A percentile compares a stretch with the other conserved stretches of the same genome.
Evolutionary conservation across 1,139 yeast genomes (phyloP).

Genomic region (Saccharomycopsis hybrid): DNA sequence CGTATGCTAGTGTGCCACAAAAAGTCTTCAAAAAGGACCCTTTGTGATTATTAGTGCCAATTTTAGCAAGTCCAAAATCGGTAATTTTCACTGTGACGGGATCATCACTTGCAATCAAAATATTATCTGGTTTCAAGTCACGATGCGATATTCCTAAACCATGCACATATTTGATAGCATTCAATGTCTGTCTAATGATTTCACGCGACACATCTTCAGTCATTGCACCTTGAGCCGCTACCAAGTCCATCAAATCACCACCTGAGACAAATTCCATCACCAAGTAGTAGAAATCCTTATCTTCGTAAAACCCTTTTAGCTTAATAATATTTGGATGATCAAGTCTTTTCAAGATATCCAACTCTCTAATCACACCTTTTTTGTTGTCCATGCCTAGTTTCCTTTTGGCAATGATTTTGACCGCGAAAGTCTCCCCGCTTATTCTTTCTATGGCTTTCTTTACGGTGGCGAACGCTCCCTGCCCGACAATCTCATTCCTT

Average conservation of each 20-base stretch:
- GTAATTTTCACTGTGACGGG: constrained; percentile 74
- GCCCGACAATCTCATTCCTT: constrained; percentile 81
- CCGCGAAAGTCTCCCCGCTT: constrained; percentile 83
- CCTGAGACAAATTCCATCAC: constrained; percentile 96
- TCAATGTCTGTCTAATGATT: constrained; percentile 73
- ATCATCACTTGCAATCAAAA: constrained; percentile 84
- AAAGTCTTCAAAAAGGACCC: constrained; percentile 80
- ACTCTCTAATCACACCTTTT: constrained; percentile 79
- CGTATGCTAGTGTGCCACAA: constrained; percentile 85
- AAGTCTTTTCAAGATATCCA: constrained; percentile 67
- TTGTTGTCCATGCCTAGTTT: constrained; percentile 68
- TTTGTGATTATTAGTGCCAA: constrained; percentile 33
- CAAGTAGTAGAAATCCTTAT: constrained; percentile 68
- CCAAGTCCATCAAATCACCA: constrained; percentile 96
- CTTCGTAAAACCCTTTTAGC: constrained; percentile 80
- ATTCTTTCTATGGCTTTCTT: constrained; percentile 81
- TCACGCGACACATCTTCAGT: constrained; percentile 88
- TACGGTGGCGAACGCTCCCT: constrained; percentile 96
- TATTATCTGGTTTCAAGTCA: constrained; percentile 90
- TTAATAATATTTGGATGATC: constrained; percentile 83
- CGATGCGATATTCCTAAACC: constrained; percentile 85
- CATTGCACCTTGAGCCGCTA: constrained; percentile 84
- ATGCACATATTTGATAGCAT: constrained; percentile 85
- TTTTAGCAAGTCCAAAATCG: constrained; percentile 87
- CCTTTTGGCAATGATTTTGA: constrained; percentile 77